Percentiles rank a stretch among this genome's conserved stretches.
phyloP scores from a whole-genome alignment of 495 filamentous ascomycete species.

The Chaetomium cochliodes region DNA sequence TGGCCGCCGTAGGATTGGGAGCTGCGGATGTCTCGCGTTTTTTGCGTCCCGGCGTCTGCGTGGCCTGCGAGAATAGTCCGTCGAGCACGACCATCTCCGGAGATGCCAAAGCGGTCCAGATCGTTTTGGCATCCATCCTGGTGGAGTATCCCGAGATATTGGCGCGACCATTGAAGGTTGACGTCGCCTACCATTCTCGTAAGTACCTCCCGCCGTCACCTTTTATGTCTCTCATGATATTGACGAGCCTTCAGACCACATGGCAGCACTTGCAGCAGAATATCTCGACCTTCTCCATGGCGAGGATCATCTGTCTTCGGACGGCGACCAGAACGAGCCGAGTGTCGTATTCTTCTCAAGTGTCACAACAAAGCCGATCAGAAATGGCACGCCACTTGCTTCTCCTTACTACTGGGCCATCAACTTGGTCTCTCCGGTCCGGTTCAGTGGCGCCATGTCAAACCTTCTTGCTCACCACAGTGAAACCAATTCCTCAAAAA shows the following conservation, averaged over 20 bases:
- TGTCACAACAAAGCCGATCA: not conserved
- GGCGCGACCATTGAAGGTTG: not conserved
- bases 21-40: not conserved
- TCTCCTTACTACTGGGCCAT: constrained; percentile 8
- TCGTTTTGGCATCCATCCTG: not conserved
- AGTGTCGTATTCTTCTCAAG: not conserved
- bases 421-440: not conserved
- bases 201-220: not conserved
- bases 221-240: not conserved
- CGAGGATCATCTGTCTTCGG: not conserved
- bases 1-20: constrained; percentile 2
- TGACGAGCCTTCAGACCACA: not conserved
- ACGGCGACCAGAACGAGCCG: not conserved
- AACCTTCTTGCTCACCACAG: not conserved
- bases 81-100: constrained; percentile 6
- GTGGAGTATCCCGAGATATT: not conserved
- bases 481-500: not conserved
- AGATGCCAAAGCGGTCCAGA: not conserved
- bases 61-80: constrained; percentile 11
- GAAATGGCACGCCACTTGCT: not conserved
- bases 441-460: not conserved
- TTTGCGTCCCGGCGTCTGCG: not conserved
- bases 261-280: constrained; percentile 2
- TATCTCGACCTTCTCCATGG: constrained; percentile 1
- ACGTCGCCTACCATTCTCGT: constrained; percentile 6